Evolutionary conservation across 2,329 filamentous ascomycete species (phyloP), one percentile per base, ranked within the genome.

Genomic region (Simplicillium aogashimaense): DNA sequence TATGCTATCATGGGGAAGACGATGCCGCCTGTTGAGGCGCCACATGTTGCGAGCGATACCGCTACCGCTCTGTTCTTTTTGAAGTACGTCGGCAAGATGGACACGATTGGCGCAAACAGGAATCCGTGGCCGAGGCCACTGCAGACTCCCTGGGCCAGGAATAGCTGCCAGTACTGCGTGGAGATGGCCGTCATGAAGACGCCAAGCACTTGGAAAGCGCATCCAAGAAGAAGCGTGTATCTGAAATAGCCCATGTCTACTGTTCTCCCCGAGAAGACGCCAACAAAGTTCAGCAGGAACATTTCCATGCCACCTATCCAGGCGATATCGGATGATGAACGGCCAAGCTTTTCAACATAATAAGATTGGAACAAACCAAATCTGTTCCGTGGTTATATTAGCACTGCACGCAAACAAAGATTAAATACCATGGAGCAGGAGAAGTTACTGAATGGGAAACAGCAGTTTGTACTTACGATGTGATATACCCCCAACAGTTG

Each of bases 41-140:
- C 76, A 3, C 66, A 69, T 3, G 74, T 71, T 2, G 71, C 69
- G 4, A 79, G 53, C 2, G 74, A 76, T 35, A 78, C 68, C 5
- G 72, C 75, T 3, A 81, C 52, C 1, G 65, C 66, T 42, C 72
- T 63, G 41, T 61, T 66, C 34, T 59, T 64, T 18, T 59, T 61
- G 50, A 81, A 81, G 48, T 77, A 79, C 36, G 73, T 69, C 2
- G 73, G 67, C 6, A 80, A 58, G 32, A 79, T 64, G 9, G 74
- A 70, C 29, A 78, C 64, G 13, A 67, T 64, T 4, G 74, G 68
- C 18, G 72, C 63, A 54, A 72, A 77, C 14, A 76, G 55, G 41
- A 67, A 65, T n/a, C 72, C 74, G 18, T 66, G 62, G 3, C 71
- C 72, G 7, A 68, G 30, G 4, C 67, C 66, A 8, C 59, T 52